Percentiles rank a stretch among this genome's conserved stretches.
phyloP scores from a whole-genome alignment of 1,284 basidiomycete genomes.

The Ustilago bromivora region DNA sequence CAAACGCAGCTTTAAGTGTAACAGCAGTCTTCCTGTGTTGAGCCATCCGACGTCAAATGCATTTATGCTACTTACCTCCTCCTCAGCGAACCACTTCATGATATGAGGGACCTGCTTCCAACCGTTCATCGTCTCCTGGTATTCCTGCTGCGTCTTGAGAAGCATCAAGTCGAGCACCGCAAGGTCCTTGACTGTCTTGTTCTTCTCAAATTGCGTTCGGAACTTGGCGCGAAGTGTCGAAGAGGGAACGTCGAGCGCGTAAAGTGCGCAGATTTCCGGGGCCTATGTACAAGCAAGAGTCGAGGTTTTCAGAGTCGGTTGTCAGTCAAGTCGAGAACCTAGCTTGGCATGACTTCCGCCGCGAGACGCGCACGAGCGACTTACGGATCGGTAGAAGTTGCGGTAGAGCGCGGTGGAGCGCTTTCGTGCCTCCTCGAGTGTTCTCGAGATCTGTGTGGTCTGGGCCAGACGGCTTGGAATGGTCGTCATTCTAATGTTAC shows the following conservation, averaged over 20 bases:
- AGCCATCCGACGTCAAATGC: not conserved
- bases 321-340: not conserved
- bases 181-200: conserved; percentile 84
- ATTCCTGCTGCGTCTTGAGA: conserved; percentile 87
- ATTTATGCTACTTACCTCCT: conserved; percentile 68
- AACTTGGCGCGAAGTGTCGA: conserved; percentile 85
- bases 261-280: conserved; percentile 86
- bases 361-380: conserved; percentile 64
- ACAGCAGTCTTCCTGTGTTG: not conserved
- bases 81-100: conserved; percentile 71
- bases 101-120: conserved; percentile 81
- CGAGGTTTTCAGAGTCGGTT: too few species aligned
- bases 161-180: conserved; percentile 88
- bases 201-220: conserved; percentile 87
- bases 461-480: conserved; percentile 91
- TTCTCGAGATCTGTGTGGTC: conserved; percentile 72
- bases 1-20: not conserved
- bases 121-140: conserved; percentile 90
- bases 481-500: conserved; percentile 76
- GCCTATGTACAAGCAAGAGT: conserved; percentile 74
- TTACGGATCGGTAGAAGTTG: conserved; percentile 88
- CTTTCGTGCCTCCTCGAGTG: conserved; percentile 78
- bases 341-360: not conserved
- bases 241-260: conserved; percentile 85
- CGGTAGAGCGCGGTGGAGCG: conserved; percentile 86